Evolutionary conservation across 495 filamentous ascomycete genomes (phyloP), one percentile per base, ranked within the genome.

Genomic region (Lasiosphaeria hispida): DNA sequence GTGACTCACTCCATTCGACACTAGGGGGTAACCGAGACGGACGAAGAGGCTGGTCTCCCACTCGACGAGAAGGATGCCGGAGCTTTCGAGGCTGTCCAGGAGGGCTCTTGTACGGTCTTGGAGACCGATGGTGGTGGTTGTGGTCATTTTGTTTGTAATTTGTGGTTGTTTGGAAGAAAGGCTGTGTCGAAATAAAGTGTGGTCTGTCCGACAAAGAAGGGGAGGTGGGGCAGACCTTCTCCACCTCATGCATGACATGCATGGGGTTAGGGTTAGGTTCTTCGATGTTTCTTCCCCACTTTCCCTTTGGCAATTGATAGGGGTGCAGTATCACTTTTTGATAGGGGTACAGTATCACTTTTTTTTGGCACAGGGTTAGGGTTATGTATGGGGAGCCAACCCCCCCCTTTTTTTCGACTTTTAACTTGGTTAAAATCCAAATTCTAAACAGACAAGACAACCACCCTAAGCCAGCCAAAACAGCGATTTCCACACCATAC

Each of bases 1-100:
- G n/a, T 15, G 33, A 49, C 47, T 49, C n/a, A 49, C 23, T 35
- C 47, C 47, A 49, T 49, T 36, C 7, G 1, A 35, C 47, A 9
- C 47, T 6, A 49, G 33, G 13, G 47, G 47, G 47, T 49, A 49
- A 15, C 47, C 47, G 13, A 49, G 33, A 33, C 18, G 47, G 19
- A 49, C 9, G 0, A 0, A 34, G 6, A 49, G 47, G 47, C 13
- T 49, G 23, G 47, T 49, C 47, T 49, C 47, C 47, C 47, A 49
- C 30, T 49, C 47, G n/a, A 49, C 23, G 33, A 49, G 33, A 49
- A 49, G 23, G 23, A 49, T 34, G 19, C 13, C 19, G 47, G 18
- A 49, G 7, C 10, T 34, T 35, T 15, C 30, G 1, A 49, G 47
- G 30, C 33, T 23, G 13, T 33, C 47, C 9, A 37, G 13, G 33